Base-by-base conservation (phyloP, 495 filamentous ascomycete genomes). In the Sordaria brevicollis region DNA sequence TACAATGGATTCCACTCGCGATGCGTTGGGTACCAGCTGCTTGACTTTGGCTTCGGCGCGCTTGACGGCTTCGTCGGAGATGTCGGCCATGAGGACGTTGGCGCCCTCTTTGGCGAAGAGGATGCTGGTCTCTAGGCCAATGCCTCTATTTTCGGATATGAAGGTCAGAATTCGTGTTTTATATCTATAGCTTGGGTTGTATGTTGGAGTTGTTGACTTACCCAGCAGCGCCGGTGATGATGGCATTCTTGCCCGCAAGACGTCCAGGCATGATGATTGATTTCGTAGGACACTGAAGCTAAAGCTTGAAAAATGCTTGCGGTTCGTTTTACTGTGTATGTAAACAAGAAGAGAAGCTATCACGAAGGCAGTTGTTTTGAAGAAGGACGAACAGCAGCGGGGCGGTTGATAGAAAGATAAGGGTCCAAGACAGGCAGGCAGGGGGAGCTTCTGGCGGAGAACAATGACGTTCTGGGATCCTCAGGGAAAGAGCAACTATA, bases 181-280 rank as follows among this genome's bases (percentile, higher is more conserved):
- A 25, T 19, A 19, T 33, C 1, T 25, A 35, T 65, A n/a, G 31
- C 38, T 5, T 4, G 35, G 39, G 4, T 5, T 9, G 35, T 0
- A 35, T 15, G 13, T 17, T 2, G 62, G 35, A 62, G n/a, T n/a
- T n/a, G n/a, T n/a, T 7, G 31, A 85, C 89, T 77, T 87, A 97
- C 93, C 93, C 92, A 70, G 91, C 94, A 36, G 91, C 94, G 77
- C 94, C 94, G 21, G 95, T 99, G 75, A 99, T 87, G 72, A 99
- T 89, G 78, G 92, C 92, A 81, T 96, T 96, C 82, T 97, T 99
- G 80, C 92, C 93, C 65, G 89, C 84, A 25, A 99, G 85, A 78
- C 94, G 90, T 70, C 86, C 87, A 73, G 82, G 82, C 49, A 29
- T 70, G 66, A 73, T 35, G 41, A 54, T 25, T 9, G 19, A 21